phyloP scores from a whole-genome alignment of 78 protist species.

The Ministeria vibrans region DNA sequence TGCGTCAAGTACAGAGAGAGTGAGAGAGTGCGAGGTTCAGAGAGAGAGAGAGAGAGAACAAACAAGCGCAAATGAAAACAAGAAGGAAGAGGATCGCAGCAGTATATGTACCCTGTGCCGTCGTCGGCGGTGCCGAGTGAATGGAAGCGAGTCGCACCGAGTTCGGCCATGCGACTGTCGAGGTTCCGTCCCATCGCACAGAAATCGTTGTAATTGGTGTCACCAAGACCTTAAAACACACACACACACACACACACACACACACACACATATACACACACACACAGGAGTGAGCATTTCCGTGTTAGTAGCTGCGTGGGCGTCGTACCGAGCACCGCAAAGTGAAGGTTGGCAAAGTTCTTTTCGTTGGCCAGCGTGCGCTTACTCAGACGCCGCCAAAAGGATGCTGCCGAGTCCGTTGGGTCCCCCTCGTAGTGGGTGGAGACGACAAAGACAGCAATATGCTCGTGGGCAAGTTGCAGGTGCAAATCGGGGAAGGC shows the following conservation, averaged over 20 bases:
- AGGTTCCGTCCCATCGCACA: constrained; percentile 30
- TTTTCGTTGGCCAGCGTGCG: neutral
- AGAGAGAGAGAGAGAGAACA: too few relatives aligned
- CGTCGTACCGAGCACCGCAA: neutral
- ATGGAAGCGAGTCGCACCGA: constrained; percentile 18
- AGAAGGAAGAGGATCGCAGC: too few relatives aligned
- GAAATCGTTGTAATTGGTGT: constrained; percentile 53
- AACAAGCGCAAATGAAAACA: too few relatives aligned
- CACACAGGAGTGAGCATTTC: neutral
- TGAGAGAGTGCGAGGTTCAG: too few relatives aligned
- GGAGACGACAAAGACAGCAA: neutral
- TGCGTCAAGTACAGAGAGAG: too few relatives aligned
- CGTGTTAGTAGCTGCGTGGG: too few relatives aligned
- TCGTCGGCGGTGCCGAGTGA: neutral
- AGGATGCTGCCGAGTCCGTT: constrained; percentile 47
- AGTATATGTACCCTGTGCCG: neutral
- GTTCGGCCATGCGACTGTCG: constrained; percentile 29
- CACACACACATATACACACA: neutral
- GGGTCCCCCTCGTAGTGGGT: constrained; percentile 45
- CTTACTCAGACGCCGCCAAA: constrained; percentile 36
- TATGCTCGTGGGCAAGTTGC: neutral
- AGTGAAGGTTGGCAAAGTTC: neutral
- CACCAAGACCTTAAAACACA: constrained; percentile 42
- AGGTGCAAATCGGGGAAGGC: neutral
- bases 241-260: neutral